Percentiles rank a stretch among this genome's conserved stretches.
phyloP scores from a whole-genome alignment of 2,329 filamentous ascomycete genomes.

The Dendryphion nanum region DNA sequence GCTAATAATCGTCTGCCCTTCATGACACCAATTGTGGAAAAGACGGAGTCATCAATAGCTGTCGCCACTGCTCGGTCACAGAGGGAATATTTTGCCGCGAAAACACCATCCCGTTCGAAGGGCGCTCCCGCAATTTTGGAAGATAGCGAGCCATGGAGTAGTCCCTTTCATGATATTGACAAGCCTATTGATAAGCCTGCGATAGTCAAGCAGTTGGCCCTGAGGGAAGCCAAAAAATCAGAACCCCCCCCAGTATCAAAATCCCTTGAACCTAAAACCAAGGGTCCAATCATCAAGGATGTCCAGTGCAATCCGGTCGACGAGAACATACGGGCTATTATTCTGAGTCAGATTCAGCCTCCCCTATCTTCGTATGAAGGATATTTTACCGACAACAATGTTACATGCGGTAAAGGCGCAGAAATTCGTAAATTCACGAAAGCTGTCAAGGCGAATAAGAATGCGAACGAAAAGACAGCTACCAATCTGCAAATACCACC shows the following conservation, averaged over 20 bases:
- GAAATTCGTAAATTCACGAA: constrained; percentile 85
- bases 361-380: constrained; percentile 72
- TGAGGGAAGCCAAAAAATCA: constrained; percentile 44
- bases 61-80: constrained; percentile 44
- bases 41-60: constrained; percentile 84
- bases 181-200: constrained; percentile 42
- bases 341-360: constrained; percentile 72
- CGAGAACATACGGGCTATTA: constrained; percentile 68
- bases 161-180: constrained; percentile 68
- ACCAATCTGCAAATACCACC: constrained; percentile 60
- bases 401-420: constrained; percentile 62
- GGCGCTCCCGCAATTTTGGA: constrained; percentile 40
- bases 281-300: constrained; percentile 77
- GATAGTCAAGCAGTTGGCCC: constrained; percentile 52
- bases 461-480: constrained; percentile 59
- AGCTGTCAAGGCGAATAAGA: constrained; percentile 58
- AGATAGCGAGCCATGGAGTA: constrained; percentile 59
- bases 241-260: constrained; percentile 17
- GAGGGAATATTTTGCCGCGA: constrained; percentile 62
- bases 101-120: constrained; percentile 71
- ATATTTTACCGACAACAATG: constrained; percentile 70
- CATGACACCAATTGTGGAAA: constrained; percentile 97
- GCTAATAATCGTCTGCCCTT: constrained; percentile 93
- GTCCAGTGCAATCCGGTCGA: constrained; percentile 86
- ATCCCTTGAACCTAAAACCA: constrained; percentile 46